These are phyloP conservation scores for Alectoria sarmentosa DNA, from an alignment of 495 filamentous ascomycete species.

Conservation along the genomic window DNA sequence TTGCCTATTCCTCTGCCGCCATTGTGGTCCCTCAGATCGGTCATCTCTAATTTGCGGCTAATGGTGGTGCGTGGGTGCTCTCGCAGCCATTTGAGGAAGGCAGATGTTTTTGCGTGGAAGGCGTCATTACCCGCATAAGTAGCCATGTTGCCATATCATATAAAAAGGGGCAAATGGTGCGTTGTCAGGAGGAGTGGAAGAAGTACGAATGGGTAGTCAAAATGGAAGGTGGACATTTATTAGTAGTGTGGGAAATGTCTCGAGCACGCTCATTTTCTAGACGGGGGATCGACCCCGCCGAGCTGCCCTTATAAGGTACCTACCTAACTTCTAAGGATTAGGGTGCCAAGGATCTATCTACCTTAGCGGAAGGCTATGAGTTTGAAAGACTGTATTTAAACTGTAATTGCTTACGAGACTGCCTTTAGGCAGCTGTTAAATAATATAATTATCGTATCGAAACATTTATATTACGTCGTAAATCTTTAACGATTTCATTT, in stretches of 20 bases:
- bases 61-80: slow-evolving; percentile 43
- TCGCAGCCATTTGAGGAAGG: slow-evolving; percentile 51
- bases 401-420: too few relatives aligned
- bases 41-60: slow-evolving; percentile 48
- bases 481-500: too few relatives aligned
- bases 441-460: too few relatives aligned
- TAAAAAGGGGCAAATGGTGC: not conserved
- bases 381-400: too few relatives aligned
- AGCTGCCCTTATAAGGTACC: not conserved
- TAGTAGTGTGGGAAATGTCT: not conserved
- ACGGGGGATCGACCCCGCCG: not conserved
- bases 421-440: too few relatives aligned
- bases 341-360: not conserved
- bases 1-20: slow-evolving; percentile 55
- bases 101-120: slow-evolving; percentile 42
- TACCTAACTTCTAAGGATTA: too few relatives aligned
- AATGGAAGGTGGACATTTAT: too few relatives aligned
- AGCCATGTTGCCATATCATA: slow-evolving; percentile 14
- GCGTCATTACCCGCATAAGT: slow-evolving; percentile 21
- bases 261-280: not conserved
- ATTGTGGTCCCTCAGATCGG: slow-evolving; percentile 44
- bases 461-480: too few relatives aligned
- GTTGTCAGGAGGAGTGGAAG: not conserved
- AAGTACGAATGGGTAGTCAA: too few relatives aligned
- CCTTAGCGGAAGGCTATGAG: too few relatives aligned